Evolutionary conservation across 257 asterid species (phyloP).

Genomic region (Primulina tabacum): DNA sequence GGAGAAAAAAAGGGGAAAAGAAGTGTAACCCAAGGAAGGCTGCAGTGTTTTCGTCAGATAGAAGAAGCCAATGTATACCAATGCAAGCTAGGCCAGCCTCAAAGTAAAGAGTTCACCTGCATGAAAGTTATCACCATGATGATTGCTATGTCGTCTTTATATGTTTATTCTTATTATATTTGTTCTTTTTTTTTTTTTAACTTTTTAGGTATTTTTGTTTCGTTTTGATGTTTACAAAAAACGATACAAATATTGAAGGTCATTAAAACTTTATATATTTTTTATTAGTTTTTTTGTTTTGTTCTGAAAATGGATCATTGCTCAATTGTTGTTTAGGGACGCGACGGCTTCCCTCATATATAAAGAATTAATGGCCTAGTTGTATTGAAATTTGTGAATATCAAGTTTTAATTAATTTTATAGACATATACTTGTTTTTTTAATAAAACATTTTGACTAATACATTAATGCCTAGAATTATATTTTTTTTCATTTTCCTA

Average conservation of each 20-base stretch:
- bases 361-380: too few species aligned
- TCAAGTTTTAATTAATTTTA: too few species aligned
- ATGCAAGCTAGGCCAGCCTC: slow-evolving; percentile 20
- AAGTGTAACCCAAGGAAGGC: slow-evolving; percentile 39
- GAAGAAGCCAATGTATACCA: slow-evolving; percentile 26
- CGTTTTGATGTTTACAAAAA: too few species aligned
- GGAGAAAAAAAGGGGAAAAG: slow-evolving; percentile 21
- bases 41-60: slow-evolving; percentile 48
- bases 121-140: slow-evolving; percentile 75
- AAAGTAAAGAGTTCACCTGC: slow-evolving; percentile 30
- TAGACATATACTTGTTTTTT: too few species aligned
- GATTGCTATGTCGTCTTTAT: slow-evolving; percentile 62
- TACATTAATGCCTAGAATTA: too few species aligned
- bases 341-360: too few species aligned
- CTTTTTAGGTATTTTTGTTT: slow-evolving; percentile 18
- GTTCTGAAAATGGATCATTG: too few species aligned
- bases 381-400: too few species aligned
- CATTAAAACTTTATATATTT: slow-evolving; percentile 21
- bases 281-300: too few species aligned
- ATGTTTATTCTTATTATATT: slow-evolving; percentile 38
- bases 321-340: too few species aligned
- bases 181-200: slow-evolving; percentile 11
- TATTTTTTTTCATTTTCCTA: too few species aligned
- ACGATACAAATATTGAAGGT: slow-evolving; percentile 39
- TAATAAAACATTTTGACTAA: too few species aligned